phyloP scores from a whole-genome alignment of 345 rosid genomes.

The Eucalyptus regnans region DNA sequence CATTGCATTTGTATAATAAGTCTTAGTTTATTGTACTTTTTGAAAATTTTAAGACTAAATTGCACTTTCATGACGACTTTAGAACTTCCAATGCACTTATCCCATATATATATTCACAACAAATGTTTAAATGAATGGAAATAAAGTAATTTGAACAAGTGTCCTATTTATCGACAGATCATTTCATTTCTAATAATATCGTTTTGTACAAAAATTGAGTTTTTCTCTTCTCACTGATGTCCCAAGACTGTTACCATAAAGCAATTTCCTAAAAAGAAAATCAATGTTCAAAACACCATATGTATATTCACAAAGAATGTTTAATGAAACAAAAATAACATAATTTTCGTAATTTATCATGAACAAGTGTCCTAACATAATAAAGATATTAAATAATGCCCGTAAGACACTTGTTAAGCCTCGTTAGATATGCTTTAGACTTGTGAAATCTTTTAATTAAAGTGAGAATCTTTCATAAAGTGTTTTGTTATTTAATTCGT shows the following conservation, averaged over 20 bases:
- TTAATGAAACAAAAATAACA: not conserved
- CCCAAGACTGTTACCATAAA: not conserved
- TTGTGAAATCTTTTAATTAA: not conserved
- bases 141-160: too few relatives aligned
- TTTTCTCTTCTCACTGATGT: not conserved
- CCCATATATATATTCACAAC: too few relatives aligned
- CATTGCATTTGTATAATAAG: rapidly evolving
- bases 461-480: not conserved
- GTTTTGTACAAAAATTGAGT: not conserved
- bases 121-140: too few relatives aligned
- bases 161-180: not conserved
- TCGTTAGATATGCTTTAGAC: not conserved
- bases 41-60: too few relatives aligned
- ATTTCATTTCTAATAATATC: not conserved
- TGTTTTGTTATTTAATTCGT: not conserved
- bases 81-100: rapidly evolving
- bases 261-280: not conserved
- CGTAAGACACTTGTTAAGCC: not conserved
- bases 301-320: not conserved
- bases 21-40: too few relatives aligned
- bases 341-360: not conserved
- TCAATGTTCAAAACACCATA: not conserved
- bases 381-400: not conserved
- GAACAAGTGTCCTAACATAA: not conserved
- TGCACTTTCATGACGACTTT: rapidly evolving